Evolutionary conservation across 1,284 basidiomycete genomes (phyloP).

Genomic region (Cryptococcus jaspeensis): DNA sequence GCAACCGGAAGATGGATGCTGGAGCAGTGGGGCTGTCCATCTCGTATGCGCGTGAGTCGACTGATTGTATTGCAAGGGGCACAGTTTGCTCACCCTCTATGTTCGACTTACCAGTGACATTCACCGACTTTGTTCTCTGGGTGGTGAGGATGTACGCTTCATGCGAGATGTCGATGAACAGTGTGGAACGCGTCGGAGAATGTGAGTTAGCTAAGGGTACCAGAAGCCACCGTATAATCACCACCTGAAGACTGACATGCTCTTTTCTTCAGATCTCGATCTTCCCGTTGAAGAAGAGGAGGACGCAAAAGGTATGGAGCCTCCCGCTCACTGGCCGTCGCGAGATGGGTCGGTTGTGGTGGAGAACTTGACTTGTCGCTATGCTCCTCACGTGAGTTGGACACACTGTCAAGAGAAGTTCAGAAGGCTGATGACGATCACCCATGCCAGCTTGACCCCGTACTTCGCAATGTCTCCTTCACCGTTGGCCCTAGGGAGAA

Average conservation of each 20-base stretch:
- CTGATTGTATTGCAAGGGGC: too few relatives aligned
- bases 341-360: slow-evolving; percentile 52
- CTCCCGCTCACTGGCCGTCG: slow-evolving; percentile 56
- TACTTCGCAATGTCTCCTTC: slow-evolving; percentile 55
- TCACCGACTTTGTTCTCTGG: slow-evolving; percentile 55
- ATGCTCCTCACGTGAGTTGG: slow-evolving; percentile 48
- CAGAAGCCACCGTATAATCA: too few relatives aligned
- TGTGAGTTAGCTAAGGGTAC: too few relatives aligned
- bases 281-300: slow-evolving; percentile 54
- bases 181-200: slow-evolving; percentile 55
- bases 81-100: too few relatives aligned
- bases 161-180: slow-evolving; percentile 52
- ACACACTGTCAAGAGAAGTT: too few relatives aligned
- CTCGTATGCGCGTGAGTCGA: slow-evolving; percentile 41
- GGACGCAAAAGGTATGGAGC: slow-evolving; percentile 47
- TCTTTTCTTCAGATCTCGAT: slow-evolving; percentile 50
- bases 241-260: neutral
- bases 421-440: neutral
- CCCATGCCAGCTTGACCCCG: slow-evolving; percentile 49
- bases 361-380: slow-evolving; percentile 52
- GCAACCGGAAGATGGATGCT: slow-evolving; percentile 46
- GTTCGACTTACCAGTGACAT: slow-evolving; percentile 42
- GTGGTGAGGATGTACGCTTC: slow-evolving; percentile 54
- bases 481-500: slow-evolving; percentile 54
- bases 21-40: slow-evolving; percentile 46